Percentiles rank a stretch among this genome's conserved stretches.
phyloP scores from a whole-genome alignment of 495 filamentous ascomycete species.

The Alectoria sarmentosa region DNA sequence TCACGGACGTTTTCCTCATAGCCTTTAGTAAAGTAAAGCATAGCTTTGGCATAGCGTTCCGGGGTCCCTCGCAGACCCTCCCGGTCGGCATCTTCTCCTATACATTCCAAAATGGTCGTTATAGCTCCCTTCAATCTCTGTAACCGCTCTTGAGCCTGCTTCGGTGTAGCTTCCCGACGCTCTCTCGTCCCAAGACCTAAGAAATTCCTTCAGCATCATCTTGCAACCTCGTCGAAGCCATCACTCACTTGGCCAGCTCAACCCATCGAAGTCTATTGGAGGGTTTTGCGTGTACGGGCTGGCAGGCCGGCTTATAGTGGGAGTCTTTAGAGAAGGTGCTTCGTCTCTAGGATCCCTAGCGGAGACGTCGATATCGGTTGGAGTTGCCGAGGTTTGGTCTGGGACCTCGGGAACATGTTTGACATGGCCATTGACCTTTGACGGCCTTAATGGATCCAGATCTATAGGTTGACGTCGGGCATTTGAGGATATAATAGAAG shows the following conservation, averaged over 20 bases:
- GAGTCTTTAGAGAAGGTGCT: slow-evolving; percentile 41
- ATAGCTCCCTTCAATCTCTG: slow-evolving; percentile 79
- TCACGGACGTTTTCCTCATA: slow-evolving; percentile 94
- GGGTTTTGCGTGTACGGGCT: slow-evolving; percentile 58
- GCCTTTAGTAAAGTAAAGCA: slow-evolving; percentile 98
- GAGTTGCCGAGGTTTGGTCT: neutral
- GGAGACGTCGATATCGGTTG: slow-evolving; percentile 49
- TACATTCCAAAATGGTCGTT: slow-evolving; percentile 84
- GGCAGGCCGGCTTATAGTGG: slow-evolving; percentile 45
- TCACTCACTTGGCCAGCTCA: slow-evolving; percentile 64
- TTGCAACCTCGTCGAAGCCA: neutral
- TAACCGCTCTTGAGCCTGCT: slow-evolving; percentile 63
- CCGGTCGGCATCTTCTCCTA: slow-evolving; percentile 90
- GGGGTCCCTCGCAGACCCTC: slow-evolving; percentile 86
- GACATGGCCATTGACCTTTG: neutral
- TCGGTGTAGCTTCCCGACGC: slow-evolving; percentile 68
- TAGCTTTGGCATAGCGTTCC: slow-evolving; percentile 86
- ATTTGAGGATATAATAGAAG: slow-evolving; percentile 47
- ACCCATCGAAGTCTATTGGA: slow-evolving; percentile 62
- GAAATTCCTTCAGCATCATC: slow-evolving; percentile 3
- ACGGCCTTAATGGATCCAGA: slow-evolving; percentile 29
- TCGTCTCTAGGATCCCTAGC: slow-evolving; percentile 71
- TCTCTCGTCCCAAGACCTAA: slow-evolving; percentile 71
- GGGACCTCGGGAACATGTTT: too few relatives aligned
- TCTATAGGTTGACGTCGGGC: slow-evolving; percentile 37